Percentiles rank a stretch among this genome's conserved stretches.
These are phyloP conservation scores for Coemansia sp. DNA, from an alignment of 192 early-diverging fungal genomes.

Conservation along the genomic window DNA sequence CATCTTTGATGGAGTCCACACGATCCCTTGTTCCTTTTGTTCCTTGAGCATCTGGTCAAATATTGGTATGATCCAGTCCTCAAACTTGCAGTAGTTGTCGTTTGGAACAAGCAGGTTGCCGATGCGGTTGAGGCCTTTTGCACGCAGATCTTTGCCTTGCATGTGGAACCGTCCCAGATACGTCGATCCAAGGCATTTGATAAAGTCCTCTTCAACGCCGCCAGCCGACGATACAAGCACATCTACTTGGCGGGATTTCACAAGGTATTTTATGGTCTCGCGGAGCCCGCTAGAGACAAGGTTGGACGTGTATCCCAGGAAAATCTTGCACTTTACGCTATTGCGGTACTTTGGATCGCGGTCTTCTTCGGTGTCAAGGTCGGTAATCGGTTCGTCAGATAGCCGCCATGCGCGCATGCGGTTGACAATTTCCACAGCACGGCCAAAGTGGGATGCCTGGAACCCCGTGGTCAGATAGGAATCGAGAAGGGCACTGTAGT, in stretches of 20 bases:
- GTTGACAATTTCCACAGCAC: slow-evolving; percentile 90
- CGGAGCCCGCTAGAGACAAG: slow-evolving; percentile 93
- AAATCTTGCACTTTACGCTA: slow-evolving; percentile 91
- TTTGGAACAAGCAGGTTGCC: slow-evolving; percentile 98
- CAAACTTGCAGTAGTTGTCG: slow-evolving; percentile 99
- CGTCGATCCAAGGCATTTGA: slow-evolving; percentile 92
- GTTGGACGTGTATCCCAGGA: slow-evolving; percentile 98
- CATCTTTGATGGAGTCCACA: slow-evolving; percentile 94
- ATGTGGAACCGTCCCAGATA: slow-evolving; percentile 82
- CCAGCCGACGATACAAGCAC: slow-evolving; percentile 92
- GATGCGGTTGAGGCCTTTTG: slow-evolving; percentile 92
- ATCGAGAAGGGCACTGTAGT: slow-evolving; percentile 71
- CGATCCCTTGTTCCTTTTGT: slow-evolving; percentile 75
- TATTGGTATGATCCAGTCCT: slow-evolving; percentile 97
- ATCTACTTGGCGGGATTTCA: slow-evolving; percentile 87
- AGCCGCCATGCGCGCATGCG: slow-evolving; percentile 89
- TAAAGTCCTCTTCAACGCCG: slow-evolving; percentile 97
- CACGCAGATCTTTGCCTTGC: slow-evolving; percentile 77
- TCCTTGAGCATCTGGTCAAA: slow-evolving; percentile 91
- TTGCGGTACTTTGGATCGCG: slow-evolving; percentile 66
- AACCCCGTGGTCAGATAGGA: slow-evolving; percentile 85
- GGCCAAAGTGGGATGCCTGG: slow-evolving; percentile 88
- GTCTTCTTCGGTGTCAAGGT: slow-evolving; percentile 58
- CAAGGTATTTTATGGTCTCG: slow-evolving; percentile 88
- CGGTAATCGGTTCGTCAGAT: slow-evolving; percentile 78